A percentile compares a stretch with the other conserved stretches of the same genome.
phyloP scores from a whole-genome alignment of 352 stramenopile species.

The Globisporangium nodosum region DNA sequence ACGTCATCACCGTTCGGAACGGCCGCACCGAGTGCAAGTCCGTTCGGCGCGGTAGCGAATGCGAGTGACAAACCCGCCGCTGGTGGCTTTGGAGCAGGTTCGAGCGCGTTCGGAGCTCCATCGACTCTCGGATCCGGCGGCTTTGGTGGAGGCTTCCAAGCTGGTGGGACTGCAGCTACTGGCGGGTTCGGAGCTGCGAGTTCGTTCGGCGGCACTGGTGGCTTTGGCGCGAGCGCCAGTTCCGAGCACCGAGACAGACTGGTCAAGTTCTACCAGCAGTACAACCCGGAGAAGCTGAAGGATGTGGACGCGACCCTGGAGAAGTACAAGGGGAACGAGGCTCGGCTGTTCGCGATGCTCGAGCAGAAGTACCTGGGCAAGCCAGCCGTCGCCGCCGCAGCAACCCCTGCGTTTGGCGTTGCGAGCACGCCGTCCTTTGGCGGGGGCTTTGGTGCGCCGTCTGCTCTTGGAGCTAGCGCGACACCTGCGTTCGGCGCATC shows the following conservation, averaged over 20 bases:
- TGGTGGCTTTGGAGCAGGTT: conserved; percentile 8
- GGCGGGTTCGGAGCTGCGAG: conserved; percentile 1
- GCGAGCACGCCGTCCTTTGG: conserved; percentile 28
- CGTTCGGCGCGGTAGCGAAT: conserved; percentile 13
- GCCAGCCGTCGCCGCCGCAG: conserved; percentile 2
- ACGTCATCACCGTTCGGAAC: conserved; percentile 42
- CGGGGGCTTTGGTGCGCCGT: conserved; percentile 43
- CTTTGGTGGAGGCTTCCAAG: conserved; percentile 8
- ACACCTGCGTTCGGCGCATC: conserved; percentile 44
- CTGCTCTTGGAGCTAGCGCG: conserved; percentile 32
- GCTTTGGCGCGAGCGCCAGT: conserved; percentile 26
- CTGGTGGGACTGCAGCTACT: not conserved
- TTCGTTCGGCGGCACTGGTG: conserved; percentile 25
- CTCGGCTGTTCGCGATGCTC: conserved; percentile 62
- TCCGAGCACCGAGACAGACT: conserved; percentile 53
- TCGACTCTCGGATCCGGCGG: conserved; percentile 9
- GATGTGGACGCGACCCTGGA: conserved; percentile 62
- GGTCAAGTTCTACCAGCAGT: conserved; percentile 62
- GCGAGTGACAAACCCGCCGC: not conserved
- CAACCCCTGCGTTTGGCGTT: conserved; percentile 31
- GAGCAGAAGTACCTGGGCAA: conserved; percentile 68
- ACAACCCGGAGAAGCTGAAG: conserved; percentile 66
- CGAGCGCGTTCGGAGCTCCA: conserved; percentile 10
- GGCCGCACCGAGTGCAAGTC: conserved; percentile 15
- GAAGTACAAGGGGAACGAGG: conserved; percentile 72